Base-by-base conservation (phyloP, 2,329 filamentous ascomycete genomes). In the Claviceps digitariae region DNA sequence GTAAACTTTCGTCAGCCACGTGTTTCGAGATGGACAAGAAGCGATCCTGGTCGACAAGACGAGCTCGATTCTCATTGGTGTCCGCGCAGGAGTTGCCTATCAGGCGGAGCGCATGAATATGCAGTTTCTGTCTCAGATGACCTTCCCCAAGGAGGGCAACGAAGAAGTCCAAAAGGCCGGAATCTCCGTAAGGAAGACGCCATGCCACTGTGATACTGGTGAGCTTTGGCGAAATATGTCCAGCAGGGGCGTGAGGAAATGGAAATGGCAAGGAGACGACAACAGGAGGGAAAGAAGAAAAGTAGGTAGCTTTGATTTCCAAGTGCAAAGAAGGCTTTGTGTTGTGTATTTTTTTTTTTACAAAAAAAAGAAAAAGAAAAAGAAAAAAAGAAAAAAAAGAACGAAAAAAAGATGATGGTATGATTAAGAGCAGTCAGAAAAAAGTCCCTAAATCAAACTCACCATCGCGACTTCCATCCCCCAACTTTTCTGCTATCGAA, bases 71-170 rank as follows among this genome's bases (percentile, higher is more conserved):
- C 55, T 78, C 74, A 61, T 84, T 79, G 57, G 76, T 78, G 57
- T 84, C 81, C 21, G 81, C 81, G 57, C 78, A 83, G 10, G 77
- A 77, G 62, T 84, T 84, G 15, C 81, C 81, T 17, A 81, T 70
- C 21, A 83, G 64, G 25, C 81, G 76, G 17, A 84, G 67, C 8
- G 74, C 66, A 53, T 83, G 80, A 8, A 78, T 68, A 46, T 72
- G 72, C n/a, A 82, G 66, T 1, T 68, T 61, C 34, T 70, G 67
- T 10, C 65, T 64, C 38, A 75, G 57, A 1, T 62, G 66, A 4
- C 70, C 64, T 0, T 63, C 61, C 5, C 66, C 65, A 9, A 81
- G 61, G 13, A 78, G 59, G 12, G 67, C 63, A 17, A 82, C 68
- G 59, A 81, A 79, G 64, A 81, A 78, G 21, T 74, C 70, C 9